A percentile compares a stretch with the other conserved stretches of the same genome.
phyloP scores from a whole-genome alignment of 2,329 filamentous ascomycete genomes.

The Thelonectria rubi region DNA sequence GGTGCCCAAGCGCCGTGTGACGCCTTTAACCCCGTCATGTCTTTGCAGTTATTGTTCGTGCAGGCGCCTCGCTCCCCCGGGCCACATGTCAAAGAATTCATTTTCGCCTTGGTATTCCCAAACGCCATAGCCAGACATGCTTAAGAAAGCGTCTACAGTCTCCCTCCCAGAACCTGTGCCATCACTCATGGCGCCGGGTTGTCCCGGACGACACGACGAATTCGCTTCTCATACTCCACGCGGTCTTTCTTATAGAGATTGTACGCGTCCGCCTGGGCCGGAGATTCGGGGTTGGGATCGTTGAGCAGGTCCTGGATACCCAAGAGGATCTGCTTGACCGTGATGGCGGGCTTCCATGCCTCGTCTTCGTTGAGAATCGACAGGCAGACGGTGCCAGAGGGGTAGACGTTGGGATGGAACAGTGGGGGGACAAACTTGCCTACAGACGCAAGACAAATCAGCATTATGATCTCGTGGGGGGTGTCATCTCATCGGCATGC shows the following conservation, averaged over 20 bases:
- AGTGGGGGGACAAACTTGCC: conserved; percentile 96
- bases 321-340: conserved; percentile 95
- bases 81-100: conserved; percentile 36
- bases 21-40: background rate
- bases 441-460: conserved; percentile 49
- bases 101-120: conserved; percentile 44
- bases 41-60: conserved; percentile 4
- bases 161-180: conserved; percentile 17
- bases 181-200: conserved; percentile 75
- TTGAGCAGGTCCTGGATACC: conserved; percentile 96
- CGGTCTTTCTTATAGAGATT: conserved; percentile 95
- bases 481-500: background rate
- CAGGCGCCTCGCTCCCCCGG: conserved; percentile 14
- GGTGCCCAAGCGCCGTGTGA: conserved; percentile 5
- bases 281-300: conserved; percentile 96
- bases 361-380: conserved; percentile 99
- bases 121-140: conserved; percentile 44
- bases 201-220: conserved; percentile 86
- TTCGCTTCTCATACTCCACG: conserved; percentile 85
- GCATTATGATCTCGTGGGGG: conserved; percentile 7
- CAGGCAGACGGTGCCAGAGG: conserved; percentile 95
- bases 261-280: conserved; percentile 96
- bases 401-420: conserved; percentile 99
- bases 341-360: conserved; percentile 98
- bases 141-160: conserved; percentile 32